phyloP scores from a whole-genome alignment of 768 basidiomycete species.

The Strobilomyces confusus region DNA sequence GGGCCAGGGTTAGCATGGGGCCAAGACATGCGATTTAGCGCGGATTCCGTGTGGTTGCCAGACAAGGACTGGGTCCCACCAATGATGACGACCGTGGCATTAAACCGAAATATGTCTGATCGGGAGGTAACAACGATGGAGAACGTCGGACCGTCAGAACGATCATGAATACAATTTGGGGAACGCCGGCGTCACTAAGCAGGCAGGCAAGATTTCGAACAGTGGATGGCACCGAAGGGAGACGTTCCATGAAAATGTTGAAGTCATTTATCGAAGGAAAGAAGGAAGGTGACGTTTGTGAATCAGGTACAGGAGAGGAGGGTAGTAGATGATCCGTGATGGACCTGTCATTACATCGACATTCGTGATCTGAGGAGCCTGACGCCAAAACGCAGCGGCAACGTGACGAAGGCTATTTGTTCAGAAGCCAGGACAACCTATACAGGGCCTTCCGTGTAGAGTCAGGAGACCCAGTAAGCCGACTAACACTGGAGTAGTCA shows the following conservation, averaged over 20 bases:
- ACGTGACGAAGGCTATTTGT: background rate
- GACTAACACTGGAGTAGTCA: no score
- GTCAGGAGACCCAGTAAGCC: no score
- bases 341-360: background rate
- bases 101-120: background rate
- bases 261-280: slow-evolving; percentile 11
- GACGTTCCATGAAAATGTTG: slow-evolving; percentile 10
- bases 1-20: background rate
- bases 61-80: slow-evolving; percentile 6
- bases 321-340: slow-evolving; percentile 9
- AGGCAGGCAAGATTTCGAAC: no score
- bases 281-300: background rate
- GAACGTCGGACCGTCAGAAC: slow-evolving; percentile 4
- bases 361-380: slow-evolving; percentile 11
- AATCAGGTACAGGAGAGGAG: background rate
- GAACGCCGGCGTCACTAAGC: no score
- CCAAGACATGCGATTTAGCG: slow-evolving; percentile 12
- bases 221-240: slow-evolving; percentile 10
- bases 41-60: slow-evolving; percentile 9
- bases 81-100: slow-evolving; percentile 7
- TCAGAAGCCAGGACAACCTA: background rate
- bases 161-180: slow-evolving; percentile 3
- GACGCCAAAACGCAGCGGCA: slow-evolving; percentile 2
- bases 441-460: no score
- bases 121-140: slow-evolving; percentile 1